phyloP scores from a whole-genome alignment of 2,329 filamentous ascomycete species.

The Colletotrichum australisinense region DNA sequence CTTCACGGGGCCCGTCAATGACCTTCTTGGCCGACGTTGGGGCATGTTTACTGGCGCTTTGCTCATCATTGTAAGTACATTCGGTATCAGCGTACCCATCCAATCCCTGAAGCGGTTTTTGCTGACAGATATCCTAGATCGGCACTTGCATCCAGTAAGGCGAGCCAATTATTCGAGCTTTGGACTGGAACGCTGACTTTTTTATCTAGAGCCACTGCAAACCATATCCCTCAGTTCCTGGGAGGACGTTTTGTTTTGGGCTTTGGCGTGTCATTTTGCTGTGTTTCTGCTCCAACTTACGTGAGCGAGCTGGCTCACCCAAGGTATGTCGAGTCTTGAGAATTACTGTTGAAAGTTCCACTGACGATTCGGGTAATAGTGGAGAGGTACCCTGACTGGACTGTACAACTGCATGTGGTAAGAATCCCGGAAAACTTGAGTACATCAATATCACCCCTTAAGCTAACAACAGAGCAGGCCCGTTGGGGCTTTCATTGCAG shows the following conservation, averaged over 20 bases:
- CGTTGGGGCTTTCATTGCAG: conserved; percentile 64
- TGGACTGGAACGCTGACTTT: neutral
- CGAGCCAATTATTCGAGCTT: accelerated
- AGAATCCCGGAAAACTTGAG: neutral
- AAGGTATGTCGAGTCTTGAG: conserved; percentile 34
- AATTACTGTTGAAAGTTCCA: accelerated
- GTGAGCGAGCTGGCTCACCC: conserved; percentile 66
- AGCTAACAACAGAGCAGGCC: conserved; percentile 1
- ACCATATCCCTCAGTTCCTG: conserved; percentile 57
- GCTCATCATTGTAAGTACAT: conserved; percentile 51
- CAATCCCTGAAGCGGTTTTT: neutral
- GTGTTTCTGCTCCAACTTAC: conserved; percentile 60
- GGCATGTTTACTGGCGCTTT: conserved; percentile 54
- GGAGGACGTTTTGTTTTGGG: conserved; percentile 63
- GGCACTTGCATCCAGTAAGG: conserved; percentile 13
- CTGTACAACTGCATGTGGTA: conserved; percentile 65
- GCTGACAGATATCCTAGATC: neutral
- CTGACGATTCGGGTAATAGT: conserved; percentile 37
- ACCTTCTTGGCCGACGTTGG: conserved; percentile 52
- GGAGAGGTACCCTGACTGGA: conserved; percentile 63
- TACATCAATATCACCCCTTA: too few species aligned
- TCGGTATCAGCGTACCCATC: accelerated
- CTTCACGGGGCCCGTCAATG: conserved; percentile 48
- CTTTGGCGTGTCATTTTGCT: conserved; percentile 63
- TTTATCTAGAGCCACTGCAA: conserved; percentile 50